Percentiles rank a stretch among this genome's conserved stretches.
These are phyloP conservation scores for Entomortierella chlamydospora DNA, from an alignment of 192 early-diverging fungal species.

Conservation along the genomic window DNA sequence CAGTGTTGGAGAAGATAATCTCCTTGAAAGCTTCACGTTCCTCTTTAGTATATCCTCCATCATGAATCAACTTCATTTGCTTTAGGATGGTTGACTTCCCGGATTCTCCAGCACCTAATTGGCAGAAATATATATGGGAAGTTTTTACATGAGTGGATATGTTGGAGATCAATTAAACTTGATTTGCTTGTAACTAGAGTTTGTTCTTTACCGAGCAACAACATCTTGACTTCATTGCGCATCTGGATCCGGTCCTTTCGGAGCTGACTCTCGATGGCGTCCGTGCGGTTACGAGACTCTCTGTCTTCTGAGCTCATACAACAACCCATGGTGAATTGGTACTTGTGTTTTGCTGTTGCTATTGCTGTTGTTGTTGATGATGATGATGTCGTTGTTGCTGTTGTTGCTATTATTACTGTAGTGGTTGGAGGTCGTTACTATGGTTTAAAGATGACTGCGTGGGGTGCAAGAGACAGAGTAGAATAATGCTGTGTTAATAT, in stretches of 20 bases:
- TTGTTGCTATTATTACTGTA: no score
- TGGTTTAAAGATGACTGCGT: no score
- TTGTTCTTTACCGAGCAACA: slow-evolving; percentile 76
- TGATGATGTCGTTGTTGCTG: no score
- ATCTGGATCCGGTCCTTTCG: slow-evolving; percentile 81
- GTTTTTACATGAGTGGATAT: neutral
- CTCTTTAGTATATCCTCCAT: slow-evolving; percentile 88
- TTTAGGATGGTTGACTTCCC: slow-evolving; percentile 98
- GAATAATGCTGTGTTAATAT: no score
- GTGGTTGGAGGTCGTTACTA: no score
- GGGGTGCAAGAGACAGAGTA: no score
- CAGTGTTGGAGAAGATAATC: slow-evolving; percentile 94
- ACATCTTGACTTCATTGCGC: slow-evolving; percentile 96
- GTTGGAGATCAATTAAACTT: neutral
- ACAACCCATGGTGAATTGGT: slow-evolving; percentile 79
- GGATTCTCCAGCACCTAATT: slow-evolving; percentile 92
- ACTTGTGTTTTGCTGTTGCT: no score
- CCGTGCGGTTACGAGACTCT: slow-evolving; percentile 84
- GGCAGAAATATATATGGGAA: neutral
- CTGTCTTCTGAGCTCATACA: slow-evolving; percentile 85
- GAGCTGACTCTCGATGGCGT: slow-evolving; percentile 91
- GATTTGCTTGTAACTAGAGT: no score
- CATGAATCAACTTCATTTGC: slow-evolving; percentile 99
- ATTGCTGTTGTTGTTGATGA: no score
- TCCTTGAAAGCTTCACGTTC: slow-evolving; percentile 95